A percentile compares a stretch with the other conserved stretches of the same genome.
Conservation (phyloP, 2,329 filamentous ascomycete genomes). For the Alternaria brassicicola region DNA sequence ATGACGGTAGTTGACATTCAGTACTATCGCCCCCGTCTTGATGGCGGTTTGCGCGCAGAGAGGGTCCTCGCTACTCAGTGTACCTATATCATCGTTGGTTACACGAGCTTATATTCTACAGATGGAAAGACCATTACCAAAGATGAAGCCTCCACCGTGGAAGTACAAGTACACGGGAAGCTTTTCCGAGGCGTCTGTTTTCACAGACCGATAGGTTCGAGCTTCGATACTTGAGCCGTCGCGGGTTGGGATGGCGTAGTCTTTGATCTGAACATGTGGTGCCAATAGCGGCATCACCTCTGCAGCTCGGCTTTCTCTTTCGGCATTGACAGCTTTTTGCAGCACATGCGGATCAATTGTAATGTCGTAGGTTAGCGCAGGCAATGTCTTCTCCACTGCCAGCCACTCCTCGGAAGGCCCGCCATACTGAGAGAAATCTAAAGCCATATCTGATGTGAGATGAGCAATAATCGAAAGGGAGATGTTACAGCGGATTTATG, state of each 20-base stretch:
- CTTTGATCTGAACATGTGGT: constrained; percentile 27
- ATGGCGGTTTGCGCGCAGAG: constrained; percentile 57
- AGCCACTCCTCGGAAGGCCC: constrained; percentile 41
- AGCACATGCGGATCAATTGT: constrained; percentile 22
- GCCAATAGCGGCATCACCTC: constrained; percentile 27
- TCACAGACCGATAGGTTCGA: constrained; percentile 55
- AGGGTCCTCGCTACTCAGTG: constrained; percentile 59
- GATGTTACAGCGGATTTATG: background rate
- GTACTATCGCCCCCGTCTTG: constrained; percentile 52
- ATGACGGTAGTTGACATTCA: constrained; percentile 66
- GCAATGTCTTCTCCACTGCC: constrained; percentile 37
- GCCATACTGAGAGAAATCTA: constrained; percentile 14
- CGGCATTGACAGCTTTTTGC: constrained; percentile 26
- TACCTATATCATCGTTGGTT: constrained; percentile 19
- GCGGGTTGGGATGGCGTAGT: constrained; percentile 50
- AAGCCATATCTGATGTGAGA: background rate
- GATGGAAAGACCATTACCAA: constrained; percentile 47
- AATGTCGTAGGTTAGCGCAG: constrained; percentile 30
- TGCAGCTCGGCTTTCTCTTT: constrained; percentile 28
- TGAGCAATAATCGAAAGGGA: too few species aligned
- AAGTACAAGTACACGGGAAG: constrained; percentile 58
- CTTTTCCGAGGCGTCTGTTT: constrained; percentile 36
- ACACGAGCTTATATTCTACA: background rate
- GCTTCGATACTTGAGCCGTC: constrained; percentile 55
- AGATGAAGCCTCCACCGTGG: constrained; percentile 64